Percentiles rank a stretch among this genome's conserved stretches.
Evolutionary conservation across 1,284 basidiomycete species (phyloP).

Genomic region (Ceratobasidium sp.): DNA sequence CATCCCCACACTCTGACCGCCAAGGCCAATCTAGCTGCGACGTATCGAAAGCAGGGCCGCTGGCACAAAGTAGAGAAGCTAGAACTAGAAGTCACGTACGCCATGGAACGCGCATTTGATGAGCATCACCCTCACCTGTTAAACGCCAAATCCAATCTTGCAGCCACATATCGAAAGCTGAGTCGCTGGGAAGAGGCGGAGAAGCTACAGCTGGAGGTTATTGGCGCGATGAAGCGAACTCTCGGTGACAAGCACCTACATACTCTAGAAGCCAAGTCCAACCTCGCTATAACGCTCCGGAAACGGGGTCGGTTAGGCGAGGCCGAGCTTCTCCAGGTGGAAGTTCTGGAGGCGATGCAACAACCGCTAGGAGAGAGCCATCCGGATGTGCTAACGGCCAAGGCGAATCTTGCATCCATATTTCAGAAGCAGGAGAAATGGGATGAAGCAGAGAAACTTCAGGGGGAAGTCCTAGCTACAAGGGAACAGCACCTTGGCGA

Average conservation of each 20-base stretch:
- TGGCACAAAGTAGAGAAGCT: conserved; percentile 5
- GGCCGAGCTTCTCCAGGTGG: conserved; percentile 4
- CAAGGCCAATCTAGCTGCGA: neutral
- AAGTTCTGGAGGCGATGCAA: neutral
- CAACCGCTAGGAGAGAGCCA: neutral
- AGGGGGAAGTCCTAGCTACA: neutral
- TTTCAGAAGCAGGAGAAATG: conserved; percentile 5
- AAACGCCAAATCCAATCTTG: neutral
- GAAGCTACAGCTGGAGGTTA: neutral
- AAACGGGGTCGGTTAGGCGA: conserved; percentile 6
- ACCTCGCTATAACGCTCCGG: neutral
- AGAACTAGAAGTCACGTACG: neutral
- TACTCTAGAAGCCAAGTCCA: neutral
- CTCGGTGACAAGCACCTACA: conserved; percentile 11
- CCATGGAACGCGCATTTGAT: neutral
- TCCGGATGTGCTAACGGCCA: conserved; percentile 6
- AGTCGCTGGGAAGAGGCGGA: neutral
- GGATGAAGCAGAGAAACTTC: neutral
- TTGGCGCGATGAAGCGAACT: neutral
- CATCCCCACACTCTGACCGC: neutral
- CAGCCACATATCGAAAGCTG: neutral
- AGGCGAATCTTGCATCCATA: neutral
- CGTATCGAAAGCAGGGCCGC: neutral
- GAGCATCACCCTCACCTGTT: conserved; percentile 17
- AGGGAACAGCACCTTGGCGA: neutral